phyloP scores from a whole-genome alignment of 2,329 filamentous ascomycete genomes.

The Chalara sp. region DNA sequence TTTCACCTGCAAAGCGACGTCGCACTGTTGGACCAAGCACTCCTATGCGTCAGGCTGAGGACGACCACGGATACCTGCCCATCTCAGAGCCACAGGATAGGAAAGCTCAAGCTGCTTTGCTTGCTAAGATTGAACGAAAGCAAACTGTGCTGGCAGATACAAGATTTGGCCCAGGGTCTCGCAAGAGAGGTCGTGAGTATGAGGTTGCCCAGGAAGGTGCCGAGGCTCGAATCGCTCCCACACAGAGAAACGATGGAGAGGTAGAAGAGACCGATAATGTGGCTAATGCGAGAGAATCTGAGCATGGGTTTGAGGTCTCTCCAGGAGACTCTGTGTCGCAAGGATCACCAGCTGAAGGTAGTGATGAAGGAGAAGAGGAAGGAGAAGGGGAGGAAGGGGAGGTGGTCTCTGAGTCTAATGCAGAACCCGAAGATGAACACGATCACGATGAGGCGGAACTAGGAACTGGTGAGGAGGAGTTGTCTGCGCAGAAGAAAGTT shows the following conservation, averaged over 20 bases:
- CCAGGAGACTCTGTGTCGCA: slow-evolving; percentile 19
- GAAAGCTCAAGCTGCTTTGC: slow-evolving; percentile 9
- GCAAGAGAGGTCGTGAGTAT: slow-evolving; percentile 20
- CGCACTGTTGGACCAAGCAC: slow-evolving; percentile 20
- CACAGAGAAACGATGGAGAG: not conserved
- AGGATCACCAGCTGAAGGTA: slow-evolving; percentile 4
- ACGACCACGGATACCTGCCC: slow-evolving; percentile 11
- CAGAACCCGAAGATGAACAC: slow-evolving; percentile 4
- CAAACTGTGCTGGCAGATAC: slow-evolving; percentile 11
- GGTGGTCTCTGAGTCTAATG: slow-evolving; percentile 2
- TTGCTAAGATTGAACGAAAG: slow-evolving; percentile 9
- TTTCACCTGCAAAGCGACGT: slow-evolving; percentile 13
- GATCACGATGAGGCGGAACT: slow-evolving; percentile 5
- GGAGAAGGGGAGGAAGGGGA: slow-evolving; percentile 5
- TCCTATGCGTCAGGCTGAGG: slow-evolving; percentile 1
- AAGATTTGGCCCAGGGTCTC: slow-evolving; percentile 11
- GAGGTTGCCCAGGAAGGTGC: slow-evolving; percentile 2
- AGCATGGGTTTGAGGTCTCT: slow-evolving; percentile 5
- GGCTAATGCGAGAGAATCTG: not conserved
- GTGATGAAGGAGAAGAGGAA: not conserved
- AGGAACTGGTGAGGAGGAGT: slow-evolving; percentile 8
- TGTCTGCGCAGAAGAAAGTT: slow-evolving; percentile 18
- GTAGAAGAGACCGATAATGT: not conserved
- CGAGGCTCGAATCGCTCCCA: not conserved
- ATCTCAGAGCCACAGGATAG: slow-evolving; percentile 13